Base-by-base conservation (phyloP, 2,329 filamentous ascomycete species). In the Triangularia verruculosa region DNA sequence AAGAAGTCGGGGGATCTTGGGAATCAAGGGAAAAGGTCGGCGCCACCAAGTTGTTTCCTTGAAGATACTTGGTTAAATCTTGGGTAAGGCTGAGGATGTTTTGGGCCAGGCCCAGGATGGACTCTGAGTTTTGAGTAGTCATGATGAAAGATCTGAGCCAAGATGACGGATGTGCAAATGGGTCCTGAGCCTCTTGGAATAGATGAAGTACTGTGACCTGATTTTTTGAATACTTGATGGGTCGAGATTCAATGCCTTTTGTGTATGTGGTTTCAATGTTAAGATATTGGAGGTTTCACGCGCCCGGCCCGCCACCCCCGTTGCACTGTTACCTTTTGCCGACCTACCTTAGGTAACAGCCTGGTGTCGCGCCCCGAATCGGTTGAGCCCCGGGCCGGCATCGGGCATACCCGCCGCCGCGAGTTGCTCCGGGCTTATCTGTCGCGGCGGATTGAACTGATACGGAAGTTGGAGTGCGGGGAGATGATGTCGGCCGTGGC, bases 91-190 rank as follows among this genome's bases (percentile, higher is more conserved):
- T 30, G 28, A 60, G 39, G 24, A 60, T 60, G 39, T 34, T 60
- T 47, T 60, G 57, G 24, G 57, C 57, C 39, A 60, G 13, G 25
- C 57, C 57, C 57, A 60, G 57, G 24, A 60, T 60, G 20, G 57
- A 60, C 15, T 32, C 54, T 1, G 27, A 15, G 34, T 2, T n/a
- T 34, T 57, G 54, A 34, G n/a, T 34, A 13, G 28, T n/a, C 54
- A 57, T 57, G n/a, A 34, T 34, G 28, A 20, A 1, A 32, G 54
- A 20, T n/a, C n/a, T n/a, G n/a, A n/a, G n/a, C n/a, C n/a, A n/a
- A n/a, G n/a, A n/a, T n/a, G n/a, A n/a, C n/a, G n/a, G n/a, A n/a
- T n/a, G n/a, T n/a, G n/a, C n/a, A n/a, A n/a, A n/a, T n/a, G n/a
- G n/a, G n/a, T n/a, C n/a, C n/a, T n/a, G n/a, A n/a, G n/a, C n/a